phyloP scores from a whole-genome alignment of 1,139 yeast species.

The Candida buenavistaensis region DNA sequence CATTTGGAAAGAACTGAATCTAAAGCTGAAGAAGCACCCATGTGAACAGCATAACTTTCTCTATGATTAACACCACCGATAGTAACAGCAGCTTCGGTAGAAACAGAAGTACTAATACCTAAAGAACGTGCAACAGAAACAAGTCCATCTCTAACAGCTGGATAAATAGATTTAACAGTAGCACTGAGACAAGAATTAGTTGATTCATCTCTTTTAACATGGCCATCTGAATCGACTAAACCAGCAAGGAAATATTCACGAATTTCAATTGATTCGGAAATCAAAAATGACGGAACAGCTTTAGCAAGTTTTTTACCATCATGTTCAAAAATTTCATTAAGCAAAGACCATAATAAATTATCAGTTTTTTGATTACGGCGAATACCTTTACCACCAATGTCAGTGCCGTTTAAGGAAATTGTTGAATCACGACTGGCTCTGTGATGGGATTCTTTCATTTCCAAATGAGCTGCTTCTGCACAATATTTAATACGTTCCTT shows the following conservation, averaged over 20 bases:
- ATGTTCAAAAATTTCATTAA: conserved; percentile 4
- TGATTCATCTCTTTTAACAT: conserved; percentile 18
- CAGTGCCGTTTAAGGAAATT: conserved; percentile 1
- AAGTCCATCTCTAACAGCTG: conserved; percentile 30
- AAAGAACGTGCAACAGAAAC: conserved; percentile 37
- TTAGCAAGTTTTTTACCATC: conserved; percentile 8
- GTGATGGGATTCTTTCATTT: neutral
- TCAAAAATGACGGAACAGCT: conserved; percentile 17
- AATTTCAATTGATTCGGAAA: conserved; percentile 22
- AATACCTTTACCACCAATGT: conserved; percentile 1
- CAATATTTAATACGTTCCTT: conserved; percentile 2
- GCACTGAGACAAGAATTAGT: conserved; percentile 16
- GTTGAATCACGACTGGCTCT: conserved; percentile 1
- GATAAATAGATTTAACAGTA: conserved; percentile 27
- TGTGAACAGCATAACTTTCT: conserved; percentile 13
- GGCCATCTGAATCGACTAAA: conserved; percentile 37
- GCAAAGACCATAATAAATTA: conserved; percentile 9
- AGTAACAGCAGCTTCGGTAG: conserved; percentile 10
- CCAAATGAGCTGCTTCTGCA: conserved; percentile 3
- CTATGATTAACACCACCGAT: conserved; percentile 6
- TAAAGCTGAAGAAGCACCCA: conserved; percentile 19
- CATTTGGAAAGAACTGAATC: conserved; percentile 21
- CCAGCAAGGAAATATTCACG: conserved; percentile 44
- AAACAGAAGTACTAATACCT: conserved; percentile 29
- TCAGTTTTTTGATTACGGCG: conserved; percentile 5